phyloP scores from a whole-genome alignment of 1,139 yeast genomes.

The Blastobotrys serpentis region DNA sequence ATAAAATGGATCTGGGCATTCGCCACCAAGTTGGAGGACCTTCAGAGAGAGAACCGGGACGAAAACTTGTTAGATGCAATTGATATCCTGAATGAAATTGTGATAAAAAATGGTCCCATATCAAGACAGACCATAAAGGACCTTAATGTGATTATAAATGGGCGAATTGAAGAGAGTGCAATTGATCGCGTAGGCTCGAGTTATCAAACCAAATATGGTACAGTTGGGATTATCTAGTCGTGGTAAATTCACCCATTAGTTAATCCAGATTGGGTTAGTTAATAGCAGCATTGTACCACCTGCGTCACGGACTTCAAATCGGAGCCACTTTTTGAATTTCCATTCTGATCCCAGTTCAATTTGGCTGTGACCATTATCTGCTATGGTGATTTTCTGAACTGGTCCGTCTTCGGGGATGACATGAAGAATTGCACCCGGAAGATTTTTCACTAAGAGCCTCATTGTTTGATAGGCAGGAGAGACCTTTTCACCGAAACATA shows the following conservation, averaged over 20 bases:
- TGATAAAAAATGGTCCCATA: neutral
- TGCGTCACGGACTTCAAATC: slow-evolving; percentile 15
- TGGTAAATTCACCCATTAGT: neutral
- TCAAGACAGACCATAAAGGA: neutral
- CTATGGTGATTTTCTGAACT: neutral
- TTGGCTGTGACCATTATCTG: slow-evolving; percentile 1
- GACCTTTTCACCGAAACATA: neutral
- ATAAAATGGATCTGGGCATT: neutral
- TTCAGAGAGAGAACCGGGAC: neutral
- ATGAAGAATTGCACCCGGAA: neutral
- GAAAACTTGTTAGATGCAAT: neutral
- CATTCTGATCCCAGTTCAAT: neutral
- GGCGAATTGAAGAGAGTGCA: neutral
- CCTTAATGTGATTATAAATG: neutral
- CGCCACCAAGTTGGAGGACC: neutral
- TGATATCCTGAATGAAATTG: neutral
- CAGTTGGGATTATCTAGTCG: neutral
- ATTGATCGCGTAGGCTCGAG: neutral
- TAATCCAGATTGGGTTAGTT: slow-evolving; percentile 20
- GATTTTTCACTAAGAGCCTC: neutral
- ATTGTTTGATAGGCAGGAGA: neutral
- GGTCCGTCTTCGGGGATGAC: slow-evolving; percentile 8
- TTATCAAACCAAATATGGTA: neutral
- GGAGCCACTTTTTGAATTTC: slow-evolving; percentile 6
- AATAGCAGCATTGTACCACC: slow-evolving; percentile 16